A percentile compares a stretch with the other conserved stretches of the same genome.
These are phyloP conservation scores for Closterium sp. DNA, from an alignment of 139 green algal genomes.

Conservation along the genomic window DNA sequence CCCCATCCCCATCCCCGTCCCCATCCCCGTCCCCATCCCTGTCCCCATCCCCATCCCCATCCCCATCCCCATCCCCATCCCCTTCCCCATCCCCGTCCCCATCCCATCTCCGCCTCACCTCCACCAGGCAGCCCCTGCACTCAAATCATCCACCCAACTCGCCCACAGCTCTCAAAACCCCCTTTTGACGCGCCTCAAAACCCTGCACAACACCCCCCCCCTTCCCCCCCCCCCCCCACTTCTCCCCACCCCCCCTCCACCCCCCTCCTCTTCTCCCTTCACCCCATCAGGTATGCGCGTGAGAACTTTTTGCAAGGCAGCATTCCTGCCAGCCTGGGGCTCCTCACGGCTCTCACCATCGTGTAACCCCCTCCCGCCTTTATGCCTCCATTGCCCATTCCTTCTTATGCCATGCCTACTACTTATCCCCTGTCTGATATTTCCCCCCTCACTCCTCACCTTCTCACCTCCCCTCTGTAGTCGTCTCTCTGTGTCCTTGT, in stretches of 20 bases:
- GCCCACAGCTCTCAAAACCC: too few relatives aligned
- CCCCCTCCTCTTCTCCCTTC: neutral
- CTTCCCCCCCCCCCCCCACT: too few relatives aligned
- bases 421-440: neutral
- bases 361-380: too few relatives aligned
- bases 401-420: neutral
- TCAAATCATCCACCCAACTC: too few relatives aligned
- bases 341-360: neutral
- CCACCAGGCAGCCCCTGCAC: too few relatives aligned
- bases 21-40: neutral
- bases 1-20: neutral
- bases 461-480: neutral
- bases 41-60: neutral
- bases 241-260: too few relatives aligned
- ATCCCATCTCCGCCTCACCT: too few relatives aligned
- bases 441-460: neutral
- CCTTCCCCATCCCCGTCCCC: neutral
- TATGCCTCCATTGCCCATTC: neutral
- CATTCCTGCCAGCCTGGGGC: neutral
- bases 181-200: too few relatives aligned
- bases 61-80: neutral
- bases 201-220: too few relatives aligned
- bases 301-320: neutral
- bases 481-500: neutral
- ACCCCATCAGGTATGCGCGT: neutral